Evolutionary conservation across 2,329 filamentous ascomycete species (phyloP).

Genomic region (Beauveria medogensis): DNA sequence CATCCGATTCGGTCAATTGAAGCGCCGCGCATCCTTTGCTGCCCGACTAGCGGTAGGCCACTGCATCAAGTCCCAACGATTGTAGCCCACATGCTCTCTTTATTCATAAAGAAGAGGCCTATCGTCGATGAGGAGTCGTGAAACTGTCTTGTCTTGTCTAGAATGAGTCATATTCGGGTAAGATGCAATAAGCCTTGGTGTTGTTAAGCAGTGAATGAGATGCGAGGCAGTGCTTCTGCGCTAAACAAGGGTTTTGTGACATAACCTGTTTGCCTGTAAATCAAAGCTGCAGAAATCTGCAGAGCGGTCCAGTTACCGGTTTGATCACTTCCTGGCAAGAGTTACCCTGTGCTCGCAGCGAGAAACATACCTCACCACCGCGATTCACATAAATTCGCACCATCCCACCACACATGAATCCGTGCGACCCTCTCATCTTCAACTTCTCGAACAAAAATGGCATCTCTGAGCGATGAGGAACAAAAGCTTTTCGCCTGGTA

Average conservation of each 20-base stretch:
- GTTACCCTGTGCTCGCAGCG: too few species aligned
- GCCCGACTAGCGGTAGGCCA: background rate
- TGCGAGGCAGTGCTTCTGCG: background rate
- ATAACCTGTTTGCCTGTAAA: too few species aligned
- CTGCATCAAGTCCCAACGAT: background rate
- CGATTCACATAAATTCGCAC: too few species aligned
- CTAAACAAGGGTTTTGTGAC: too few species aligned
- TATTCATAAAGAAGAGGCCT: too few species aligned
- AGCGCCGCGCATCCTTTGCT: background rate
- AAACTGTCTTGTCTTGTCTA: background rate
- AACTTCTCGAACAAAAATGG: background rate
- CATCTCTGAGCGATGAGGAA: background rate
- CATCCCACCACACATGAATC: too few species aligned
- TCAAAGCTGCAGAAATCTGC: too few species aligned
- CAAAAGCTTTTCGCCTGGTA: constrained; percentile 9
- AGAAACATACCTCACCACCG: too few species aligned
- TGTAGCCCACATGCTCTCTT: background rate
- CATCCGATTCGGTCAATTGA: too few species aligned
- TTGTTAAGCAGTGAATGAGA: background rate
- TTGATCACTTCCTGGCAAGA: too few species aligned
- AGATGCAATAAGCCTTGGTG: background rate
- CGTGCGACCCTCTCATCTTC: background rate
- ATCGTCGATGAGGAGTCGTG: background rate
- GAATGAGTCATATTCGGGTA: background rate
- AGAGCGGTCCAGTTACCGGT: too few species aligned